Conservation (phyloP, 2,329 filamentous ascomycete genomes). For the Ascomycota sp. region DNA sequence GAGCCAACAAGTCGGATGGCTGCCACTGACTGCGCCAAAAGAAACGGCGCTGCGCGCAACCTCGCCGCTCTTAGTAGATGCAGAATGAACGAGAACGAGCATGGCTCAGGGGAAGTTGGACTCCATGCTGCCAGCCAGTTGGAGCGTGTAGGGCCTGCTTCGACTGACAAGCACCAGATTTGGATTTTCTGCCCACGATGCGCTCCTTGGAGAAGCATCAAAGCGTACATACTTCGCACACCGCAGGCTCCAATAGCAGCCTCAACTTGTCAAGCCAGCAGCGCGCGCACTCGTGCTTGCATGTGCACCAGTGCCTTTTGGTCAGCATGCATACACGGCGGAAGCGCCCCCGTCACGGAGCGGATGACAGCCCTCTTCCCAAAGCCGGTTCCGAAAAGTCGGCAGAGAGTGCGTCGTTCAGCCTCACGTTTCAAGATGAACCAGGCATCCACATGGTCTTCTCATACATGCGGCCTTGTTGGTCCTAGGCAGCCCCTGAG, state of each 20-base stretch:
- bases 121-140: too few species aligned
- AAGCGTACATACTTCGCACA: too few species aligned
- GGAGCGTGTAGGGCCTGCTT: too few species aligned
- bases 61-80: too few species aligned
- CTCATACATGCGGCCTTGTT: conserved; percentile 1
- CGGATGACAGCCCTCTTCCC: not conserved
- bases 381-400: not conserved
- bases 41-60: not conserved
- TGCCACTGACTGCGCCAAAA: not conserved
- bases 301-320: not conserved
- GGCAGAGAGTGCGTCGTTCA: not conserved
- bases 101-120: too few species aligned
- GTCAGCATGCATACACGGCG: not conserved
- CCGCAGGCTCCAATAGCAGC: not conserved
- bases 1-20: not conserved
- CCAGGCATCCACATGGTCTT: too few species aligned
- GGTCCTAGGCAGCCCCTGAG: not conserved
- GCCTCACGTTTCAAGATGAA: not conserved
- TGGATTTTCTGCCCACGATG: too few species aligned
- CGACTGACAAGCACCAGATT: too few species aligned
- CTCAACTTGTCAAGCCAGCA: not conserved
- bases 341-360: not conserved
- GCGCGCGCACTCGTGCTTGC: not conserved
- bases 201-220: too few species aligned
- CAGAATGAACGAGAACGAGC: too few species aligned